These are phyloP conservation scores for Ophiostoma novo-ulmi DNA, from an alignment of 2,329 filamentous ascomycete species.

Conservation along the genomic window DNA sequence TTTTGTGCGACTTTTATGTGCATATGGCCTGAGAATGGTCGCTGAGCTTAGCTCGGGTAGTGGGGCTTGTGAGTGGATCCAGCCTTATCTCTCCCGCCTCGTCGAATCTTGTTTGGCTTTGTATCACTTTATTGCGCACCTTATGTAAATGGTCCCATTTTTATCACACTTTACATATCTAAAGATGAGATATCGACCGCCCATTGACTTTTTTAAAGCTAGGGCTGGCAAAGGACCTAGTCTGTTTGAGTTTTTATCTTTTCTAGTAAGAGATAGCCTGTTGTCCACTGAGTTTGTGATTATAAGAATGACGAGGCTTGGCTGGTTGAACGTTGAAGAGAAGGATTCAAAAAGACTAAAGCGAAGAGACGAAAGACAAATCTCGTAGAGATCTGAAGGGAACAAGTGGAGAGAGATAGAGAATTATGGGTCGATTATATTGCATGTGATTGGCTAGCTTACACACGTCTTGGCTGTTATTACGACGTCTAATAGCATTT, in stretches of 20 bases:
- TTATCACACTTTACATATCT: not conserved
- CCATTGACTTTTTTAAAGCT: not conserved
- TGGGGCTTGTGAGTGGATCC: not conserved
- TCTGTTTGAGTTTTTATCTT: not conserved
- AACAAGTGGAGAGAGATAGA: not conserved
- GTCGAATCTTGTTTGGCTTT: not conserved
- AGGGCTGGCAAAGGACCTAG: not conserved
- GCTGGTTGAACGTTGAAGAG: not conserved
- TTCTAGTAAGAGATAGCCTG: not conserved
- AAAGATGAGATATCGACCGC: not conserved
- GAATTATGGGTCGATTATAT: not conserved
- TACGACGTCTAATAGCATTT: not conserved
- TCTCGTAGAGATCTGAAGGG: not conserved
- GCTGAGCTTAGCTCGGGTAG: not conserved
- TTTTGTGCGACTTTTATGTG: not conserved
- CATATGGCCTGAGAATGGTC: no score
- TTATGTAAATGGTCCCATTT: not conserved
- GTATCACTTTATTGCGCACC: not conserved
- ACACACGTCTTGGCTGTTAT: slow-evolving; percentile 3
- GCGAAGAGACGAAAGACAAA: not conserved
- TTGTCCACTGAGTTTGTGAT: not conserved
- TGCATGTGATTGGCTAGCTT: not conserved
- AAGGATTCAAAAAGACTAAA: not conserved
- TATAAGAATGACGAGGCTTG: not conserved
- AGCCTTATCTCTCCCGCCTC: not conserved